A percentile compares a stretch with the other conserved stretches of the same genome.
These are phyloP conservation scores for Saussurea involucrata DNA, from an alignment of 129 eudicot genomes.

Conservation along the genomic window DNA sequence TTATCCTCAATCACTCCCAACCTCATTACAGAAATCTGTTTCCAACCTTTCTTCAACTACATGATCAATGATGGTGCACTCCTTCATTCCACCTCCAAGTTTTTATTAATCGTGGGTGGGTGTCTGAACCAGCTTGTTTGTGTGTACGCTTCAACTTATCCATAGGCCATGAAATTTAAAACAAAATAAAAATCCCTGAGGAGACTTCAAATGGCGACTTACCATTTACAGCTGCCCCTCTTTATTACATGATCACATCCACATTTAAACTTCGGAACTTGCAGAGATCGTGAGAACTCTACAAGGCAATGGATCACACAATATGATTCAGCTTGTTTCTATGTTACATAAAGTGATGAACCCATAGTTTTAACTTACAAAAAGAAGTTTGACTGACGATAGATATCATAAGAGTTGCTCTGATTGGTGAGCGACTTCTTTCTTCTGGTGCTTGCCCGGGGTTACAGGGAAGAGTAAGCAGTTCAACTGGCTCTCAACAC, in stretches of 20 bases:
- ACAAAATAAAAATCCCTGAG: too few relatives aligned
- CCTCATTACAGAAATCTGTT: too few relatives aligned
- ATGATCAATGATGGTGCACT: too few relatives aligned
- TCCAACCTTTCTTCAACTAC: too few relatives aligned
- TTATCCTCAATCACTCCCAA: too few relatives aligned
- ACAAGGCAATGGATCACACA: neutral
- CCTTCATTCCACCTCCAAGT: too few relatives aligned
- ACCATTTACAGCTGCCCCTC: neutral
- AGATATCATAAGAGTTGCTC: slow-evolving; percentile 8
- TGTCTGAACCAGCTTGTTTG: too few relatives aligned
- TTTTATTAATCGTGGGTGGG: too few relatives aligned
- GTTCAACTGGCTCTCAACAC: slow-evolving; percentile 85
- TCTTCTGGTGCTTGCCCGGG: slow-evolving; percentile 44
- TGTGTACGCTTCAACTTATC: too few relatives aligned
- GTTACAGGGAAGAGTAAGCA: slow-evolving; percentile 58
- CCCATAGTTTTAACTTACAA: neutral
- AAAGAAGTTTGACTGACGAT: neutral
- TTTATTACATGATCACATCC: neutral
- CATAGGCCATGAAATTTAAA: too few relatives aligned
- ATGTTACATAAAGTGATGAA: neutral
- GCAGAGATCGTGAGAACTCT: neutral
- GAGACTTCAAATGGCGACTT: too few relatives aligned
- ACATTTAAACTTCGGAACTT: neutral
- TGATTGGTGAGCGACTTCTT: slow-evolving; percentile 52
- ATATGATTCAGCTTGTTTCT: neutral